Conservation (phyloP, 176 grass and related monocot genomes). For the Avena insularis region DNA sequence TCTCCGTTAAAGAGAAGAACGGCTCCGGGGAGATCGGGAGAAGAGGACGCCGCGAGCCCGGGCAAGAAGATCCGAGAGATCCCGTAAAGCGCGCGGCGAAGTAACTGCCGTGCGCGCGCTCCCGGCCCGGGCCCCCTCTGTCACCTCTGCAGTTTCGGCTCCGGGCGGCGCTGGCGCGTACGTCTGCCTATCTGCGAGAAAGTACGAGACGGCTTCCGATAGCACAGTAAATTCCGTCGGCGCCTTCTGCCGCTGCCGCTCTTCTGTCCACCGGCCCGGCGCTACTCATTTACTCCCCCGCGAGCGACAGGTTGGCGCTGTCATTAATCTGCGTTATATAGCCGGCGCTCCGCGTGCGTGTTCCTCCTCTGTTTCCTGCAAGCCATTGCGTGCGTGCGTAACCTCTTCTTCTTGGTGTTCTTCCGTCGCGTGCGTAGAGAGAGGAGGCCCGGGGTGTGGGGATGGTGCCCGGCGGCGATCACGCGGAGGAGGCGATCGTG, state of each 20-base stretch:
- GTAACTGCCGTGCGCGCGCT: constrained; percentile 13
- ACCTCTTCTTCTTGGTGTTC: not conserved
- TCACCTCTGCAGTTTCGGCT: constrained; percentile 26
- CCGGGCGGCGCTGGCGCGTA: constrained; percentile 4
- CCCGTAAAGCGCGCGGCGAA: constrained; percentile 24
- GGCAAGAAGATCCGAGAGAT: not conserved
- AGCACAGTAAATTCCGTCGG: constrained; percentile 41
- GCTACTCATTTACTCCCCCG: constrained; percentile 18
- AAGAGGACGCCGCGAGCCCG: not conserved
- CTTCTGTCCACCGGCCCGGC: not conserved
- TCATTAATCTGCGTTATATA: not conserved
- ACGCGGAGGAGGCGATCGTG: constrained; percentile 75
- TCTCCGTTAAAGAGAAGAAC: not conserved
- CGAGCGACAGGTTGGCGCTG: constrained; percentile 11
- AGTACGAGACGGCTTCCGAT: not conserved
- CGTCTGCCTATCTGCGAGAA: not conserved
- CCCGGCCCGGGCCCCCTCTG: not conserved
- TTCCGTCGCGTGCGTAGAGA: not conserved
- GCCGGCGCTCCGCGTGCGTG: not conserved
- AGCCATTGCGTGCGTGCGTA: not conserved
- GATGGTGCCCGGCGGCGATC: constrained; percentile 55
- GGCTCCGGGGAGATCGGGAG: not conserved
- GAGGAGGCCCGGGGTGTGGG: not conserved
- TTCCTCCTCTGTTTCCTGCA: not conserved
- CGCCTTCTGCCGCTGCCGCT: constrained; percentile 21